Conservation (phyloP, 768 basidiomycete genomes). For the Pleurotus eryngii region DNA sequence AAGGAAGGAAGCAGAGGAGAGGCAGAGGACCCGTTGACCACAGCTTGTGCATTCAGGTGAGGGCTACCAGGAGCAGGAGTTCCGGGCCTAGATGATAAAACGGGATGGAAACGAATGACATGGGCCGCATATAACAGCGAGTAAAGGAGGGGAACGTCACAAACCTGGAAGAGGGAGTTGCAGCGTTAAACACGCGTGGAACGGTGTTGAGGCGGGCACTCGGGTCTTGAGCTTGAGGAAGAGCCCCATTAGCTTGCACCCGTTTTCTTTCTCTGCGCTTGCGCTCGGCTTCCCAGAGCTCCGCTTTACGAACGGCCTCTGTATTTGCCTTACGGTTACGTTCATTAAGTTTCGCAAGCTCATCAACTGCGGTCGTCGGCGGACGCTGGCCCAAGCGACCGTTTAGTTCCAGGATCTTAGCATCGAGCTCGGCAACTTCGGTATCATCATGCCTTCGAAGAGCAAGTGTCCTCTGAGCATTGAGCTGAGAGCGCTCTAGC, state of each 20-base stretch:
- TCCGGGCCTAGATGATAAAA: constrained; percentile 41
- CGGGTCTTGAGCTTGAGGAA: constrained; percentile 44
- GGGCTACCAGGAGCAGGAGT: constrained; percentile 40
- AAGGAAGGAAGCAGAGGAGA: constrained; percentile 22
- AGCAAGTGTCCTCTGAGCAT: constrained; percentile 72
- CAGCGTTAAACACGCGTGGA: constrained; percentile 51
- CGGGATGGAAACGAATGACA: constrained; percentile 8
- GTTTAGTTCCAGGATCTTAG: constrained; percentile 55
- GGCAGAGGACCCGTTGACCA: constrained; percentile 16
- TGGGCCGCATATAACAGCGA: not conserved
- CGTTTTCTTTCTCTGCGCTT: constrained; percentile 68
- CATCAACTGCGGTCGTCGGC: constrained; percentile 32
- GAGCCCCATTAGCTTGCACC: constrained; percentile 31
- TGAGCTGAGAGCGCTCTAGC: constrained; percentile 65
- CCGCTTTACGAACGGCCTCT: constrained; percentile 77
- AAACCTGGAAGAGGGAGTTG: constrained; percentile 60
- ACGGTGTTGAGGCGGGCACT: constrained; percentile 67
- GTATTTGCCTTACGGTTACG: constrained; percentile 83
- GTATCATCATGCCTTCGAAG: constrained; percentile 64
- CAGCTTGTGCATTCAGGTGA: constrained; percentile 25
- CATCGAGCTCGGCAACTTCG: constrained; percentile 62
- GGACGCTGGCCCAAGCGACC: constrained; percentile 14
- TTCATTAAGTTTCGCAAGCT: constrained; percentile 82
- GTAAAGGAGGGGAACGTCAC: constrained; percentile 12
- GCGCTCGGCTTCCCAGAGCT: constrained; percentile 64